Conservation (phyloP, 2,329 filamentous ascomycete species). For the Ophiostoma novo-ulmi region DNA sequence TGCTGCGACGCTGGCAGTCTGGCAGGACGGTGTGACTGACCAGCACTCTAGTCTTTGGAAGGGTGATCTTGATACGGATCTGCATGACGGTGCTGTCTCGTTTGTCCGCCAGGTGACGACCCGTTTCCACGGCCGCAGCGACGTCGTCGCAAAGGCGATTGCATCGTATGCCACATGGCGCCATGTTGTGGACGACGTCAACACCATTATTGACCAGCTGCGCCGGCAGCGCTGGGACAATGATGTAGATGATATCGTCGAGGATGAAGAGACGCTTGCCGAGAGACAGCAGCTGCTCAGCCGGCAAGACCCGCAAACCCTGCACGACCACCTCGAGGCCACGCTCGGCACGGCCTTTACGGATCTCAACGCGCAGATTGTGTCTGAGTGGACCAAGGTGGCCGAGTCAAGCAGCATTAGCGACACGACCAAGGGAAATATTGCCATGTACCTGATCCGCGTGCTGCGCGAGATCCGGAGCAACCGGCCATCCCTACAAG, state of each 20-base stretch:
- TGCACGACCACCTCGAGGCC: constrained; percentile 35
- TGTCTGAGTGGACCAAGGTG: constrained; percentile 44
- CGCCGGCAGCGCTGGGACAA: constrained; percentile 69
- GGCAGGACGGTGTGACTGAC: constrained; percentile 49
- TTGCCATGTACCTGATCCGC: constrained; percentile 65
- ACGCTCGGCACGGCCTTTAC: constrained; percentile 35
- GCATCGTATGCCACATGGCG: constrained; percentile 68
- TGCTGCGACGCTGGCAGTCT: constrained; percentile 54
- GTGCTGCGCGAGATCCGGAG: constrained; percentile 68
- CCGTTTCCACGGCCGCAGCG: constrained; percentile 66
- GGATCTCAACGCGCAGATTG: constrained; percentile 53
- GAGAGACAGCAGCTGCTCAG: constrained; percentile 62
- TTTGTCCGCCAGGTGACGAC: constrained; percentile 68
- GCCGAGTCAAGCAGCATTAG: constrained; percentile 39
- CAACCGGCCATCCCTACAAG: constrained; percentile 47
- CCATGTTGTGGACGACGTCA: constrained; percentile 63
- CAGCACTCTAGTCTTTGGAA: background rate
- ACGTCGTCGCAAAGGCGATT: constrained; percentile 57
- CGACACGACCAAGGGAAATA: constrained; percentile 45
- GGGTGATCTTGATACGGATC: constrained; percentile 53
- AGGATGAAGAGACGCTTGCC: constrained; percentile 67
- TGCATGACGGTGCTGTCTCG: constrained; percentile 57
- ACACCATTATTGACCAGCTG: constrained; percentile 58
- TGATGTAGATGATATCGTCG: constrained; percentile 66
- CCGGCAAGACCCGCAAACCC: constrained; percentile 48